These are phyloP conservation scores for Calocybe gambosa DNA, from an alignment of 1,284 basidiomycete species.

Conservation along the genomic window DNA sequence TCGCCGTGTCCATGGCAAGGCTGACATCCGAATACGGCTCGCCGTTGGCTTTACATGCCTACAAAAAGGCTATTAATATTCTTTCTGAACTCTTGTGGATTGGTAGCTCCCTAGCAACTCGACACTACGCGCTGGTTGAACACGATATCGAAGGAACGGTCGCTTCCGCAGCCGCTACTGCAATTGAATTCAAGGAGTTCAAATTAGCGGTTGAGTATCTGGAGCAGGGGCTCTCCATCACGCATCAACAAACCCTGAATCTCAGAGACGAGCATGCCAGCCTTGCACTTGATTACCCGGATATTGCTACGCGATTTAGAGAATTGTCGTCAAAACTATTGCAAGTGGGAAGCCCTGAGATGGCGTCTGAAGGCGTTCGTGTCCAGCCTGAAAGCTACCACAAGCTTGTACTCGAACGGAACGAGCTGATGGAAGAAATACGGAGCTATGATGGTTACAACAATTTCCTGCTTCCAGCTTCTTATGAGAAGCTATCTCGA, in stretches of 20 bases:
- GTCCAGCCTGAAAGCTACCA: not conserved
- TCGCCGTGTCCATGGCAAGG: not conserved
- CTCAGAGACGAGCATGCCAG: not conserved
- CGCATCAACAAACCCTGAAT: constrained; percentile 2
- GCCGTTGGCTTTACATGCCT: constrained; percentile 4
- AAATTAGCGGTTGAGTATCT: constrained; percentile 4
- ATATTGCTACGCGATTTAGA: not conserved
- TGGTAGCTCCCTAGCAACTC: constrained; percentile 1
- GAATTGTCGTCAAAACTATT: constrained; percentile 1
- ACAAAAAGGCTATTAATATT: not conserved
- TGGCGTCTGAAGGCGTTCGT: too few species aligned
- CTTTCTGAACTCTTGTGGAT: constrained; percentile 10
- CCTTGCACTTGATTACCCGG: not conserved
- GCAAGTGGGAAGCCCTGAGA: not conserved
- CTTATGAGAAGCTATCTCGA: constrained; percentile 9
- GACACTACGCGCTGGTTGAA: not conserved
- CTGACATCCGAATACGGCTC: not conserved
- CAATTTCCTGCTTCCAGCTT: constrained; percentile 14
- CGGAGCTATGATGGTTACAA: constrained; percentile 12
- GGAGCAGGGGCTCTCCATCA: constrained; percentile 7
- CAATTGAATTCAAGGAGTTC: not conserved
- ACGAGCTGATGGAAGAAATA: constrained; percentile 12
- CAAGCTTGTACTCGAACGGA: constrained; percentile 3
- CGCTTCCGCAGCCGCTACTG: not conserved
- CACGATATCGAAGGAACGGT: not conserved